Conservation (phyloP, 2,329 filamentous ascomycete genomes). For the Aspergillus pseudoglaucus region DNA sequence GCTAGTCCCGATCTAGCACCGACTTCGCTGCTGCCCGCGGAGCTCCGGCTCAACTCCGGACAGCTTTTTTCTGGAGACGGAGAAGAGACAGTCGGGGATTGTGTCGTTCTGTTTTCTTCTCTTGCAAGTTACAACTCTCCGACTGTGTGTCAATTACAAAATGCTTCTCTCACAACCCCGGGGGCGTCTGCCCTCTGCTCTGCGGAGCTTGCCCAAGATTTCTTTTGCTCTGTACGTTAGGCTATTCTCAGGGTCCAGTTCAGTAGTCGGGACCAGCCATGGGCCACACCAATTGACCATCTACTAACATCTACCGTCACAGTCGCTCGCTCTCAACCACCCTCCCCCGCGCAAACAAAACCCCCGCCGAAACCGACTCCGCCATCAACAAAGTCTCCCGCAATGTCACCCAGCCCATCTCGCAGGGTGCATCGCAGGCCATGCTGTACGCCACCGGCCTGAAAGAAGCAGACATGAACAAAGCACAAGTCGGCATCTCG, state of each 20-base stretch:
- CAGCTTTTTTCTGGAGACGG: background rate
- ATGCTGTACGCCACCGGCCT: slow-evolving; percentile 97
- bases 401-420: slow-evolving; percentile 90
- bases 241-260: background rate
- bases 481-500: slow-evolving; percentile 95
- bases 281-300: background rate
- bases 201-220: slow-evolving; percentile 14
- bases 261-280: no score
- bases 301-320: background rate
- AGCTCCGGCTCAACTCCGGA: slow-evolving; percentile 2
- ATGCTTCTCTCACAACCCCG: slow-evolving; percentile 26
- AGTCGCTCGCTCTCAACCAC: slow-evolving; percentile 39
- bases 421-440: slow-evolving; percentile 94
- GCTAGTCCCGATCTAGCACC: slow-evolving; percentile 8
- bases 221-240: slow-evolving; percentile 5
- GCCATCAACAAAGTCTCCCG: slow-evolving; percentile 76
- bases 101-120: slow-evolving; percentile 1
- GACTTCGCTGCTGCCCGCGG: slow-evolving; percentile 14
- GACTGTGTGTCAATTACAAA: slow-evolving; percentile 2
- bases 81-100: background rate
- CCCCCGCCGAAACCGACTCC: slow-evolving; percentile 43
- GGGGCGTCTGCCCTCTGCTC: slow-evolving; percentile 23
- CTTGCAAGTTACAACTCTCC: background rate
- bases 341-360: slow-evolving; percentile 35
- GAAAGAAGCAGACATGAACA: slow-evolving; percentile 79